These are phyloP conservation scores for Hysterium pulicare DNA, from an alignment of 2,329 filamentous ascomycete genomes.

Conservation along the genomic window DNA sequence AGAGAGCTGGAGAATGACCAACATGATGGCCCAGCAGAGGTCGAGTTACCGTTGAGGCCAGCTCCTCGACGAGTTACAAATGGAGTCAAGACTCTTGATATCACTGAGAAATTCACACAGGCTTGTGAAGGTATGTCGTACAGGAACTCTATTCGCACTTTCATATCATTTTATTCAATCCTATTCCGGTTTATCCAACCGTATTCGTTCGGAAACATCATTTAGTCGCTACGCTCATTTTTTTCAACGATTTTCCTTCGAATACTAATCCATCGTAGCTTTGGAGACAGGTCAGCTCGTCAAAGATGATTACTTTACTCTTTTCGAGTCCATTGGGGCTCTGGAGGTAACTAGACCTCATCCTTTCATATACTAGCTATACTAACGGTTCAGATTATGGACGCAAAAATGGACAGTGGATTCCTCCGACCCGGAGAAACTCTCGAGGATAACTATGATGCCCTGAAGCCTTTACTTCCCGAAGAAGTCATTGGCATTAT, in stretches of 20 bases:
- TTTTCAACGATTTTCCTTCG: background rate
- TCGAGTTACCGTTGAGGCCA: slow-evolving; percentile 30
- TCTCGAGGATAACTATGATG: slow-evolving; percentile 80
- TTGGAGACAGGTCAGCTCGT: slow-evolving; percentile 77
- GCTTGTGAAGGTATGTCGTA: slow-evolving; percentile 48
- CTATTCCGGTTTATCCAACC: too few species aligned
- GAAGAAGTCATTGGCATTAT: slow-evolving; percentile 88
- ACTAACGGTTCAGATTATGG: slow-evolving; percentile 73
- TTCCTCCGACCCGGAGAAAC: slow-evolving; percentile 73
- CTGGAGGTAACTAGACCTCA: slow-evolving; percentile 56
- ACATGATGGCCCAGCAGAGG: slow-evolving; percentile 12
- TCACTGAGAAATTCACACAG: slow-evolving; percentile 54
- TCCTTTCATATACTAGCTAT: background rate
- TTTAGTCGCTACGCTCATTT: background rate
- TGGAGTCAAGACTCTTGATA: slow-evolving; percentile 45
- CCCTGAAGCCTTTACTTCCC: slow-evolving; percentile 63
- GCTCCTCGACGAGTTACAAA: slow-evolving; percentile 17
- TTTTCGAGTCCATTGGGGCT: slow-evolving; percentile 90
- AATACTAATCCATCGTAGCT: slow-evolving; percentile 50
- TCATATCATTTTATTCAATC: too few species aligned
- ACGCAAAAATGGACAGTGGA: slow-evolving; percentile 97
- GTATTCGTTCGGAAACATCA: too few species aligned
- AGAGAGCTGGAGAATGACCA: slow-evolving; percentile 7
- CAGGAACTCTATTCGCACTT: too few species aligned
- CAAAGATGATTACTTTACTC: slow-evolving; percentile 90